A percentile compares a stretch with the other conserved stretches of the same genome.
Conservation (phyloP, 2,329 filamentous ascomycete genomes). For the Claviceps purpurea region DNA sequence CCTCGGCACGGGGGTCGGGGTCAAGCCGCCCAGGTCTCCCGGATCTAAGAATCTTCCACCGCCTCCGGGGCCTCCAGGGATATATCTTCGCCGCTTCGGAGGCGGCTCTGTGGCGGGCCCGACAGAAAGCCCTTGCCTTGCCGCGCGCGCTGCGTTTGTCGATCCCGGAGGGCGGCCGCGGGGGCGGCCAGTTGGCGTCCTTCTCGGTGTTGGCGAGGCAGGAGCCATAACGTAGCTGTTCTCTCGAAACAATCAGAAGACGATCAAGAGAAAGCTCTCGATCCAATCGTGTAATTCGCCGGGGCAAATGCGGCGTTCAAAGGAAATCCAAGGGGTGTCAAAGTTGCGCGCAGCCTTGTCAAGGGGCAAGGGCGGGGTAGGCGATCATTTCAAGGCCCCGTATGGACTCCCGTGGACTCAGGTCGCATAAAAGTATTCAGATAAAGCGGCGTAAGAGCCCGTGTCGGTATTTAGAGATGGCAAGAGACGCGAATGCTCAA, state of each 20-base stretch:
- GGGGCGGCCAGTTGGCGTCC: constrained; percentile 29
- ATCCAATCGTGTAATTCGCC: background rate
- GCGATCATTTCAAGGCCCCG: constrained; percentile 11
- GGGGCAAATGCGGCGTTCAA: background rate
- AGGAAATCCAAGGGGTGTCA: background rate
- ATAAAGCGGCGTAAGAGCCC: constrained; percentile 10
- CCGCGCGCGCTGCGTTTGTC: constrained; percentile 27
- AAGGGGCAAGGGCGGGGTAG: constrained; percentile 15
- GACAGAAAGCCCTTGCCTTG: constrained; percentile 21
- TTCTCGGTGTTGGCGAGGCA: constrained; percentile 25
- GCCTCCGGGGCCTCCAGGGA: constrained; percentile 75
- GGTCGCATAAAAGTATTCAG: constrained; percentile 10
- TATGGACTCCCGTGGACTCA: constrained; percentile 5
- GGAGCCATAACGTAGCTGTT: constrained; percentile 17
- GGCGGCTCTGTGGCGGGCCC: constrained; percentile 43
- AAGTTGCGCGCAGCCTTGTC: constrained; percentile 18
- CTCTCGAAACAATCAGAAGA: background rate
- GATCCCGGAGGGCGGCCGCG: constrained; percentile 33
- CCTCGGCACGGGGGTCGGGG: constrained; percentile 25
- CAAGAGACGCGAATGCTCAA: constrained; percentile 5
- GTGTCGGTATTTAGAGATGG: constrained; percentile 16
- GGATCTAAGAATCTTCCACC: constrained; percentile 74
- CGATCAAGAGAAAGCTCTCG: background rate
- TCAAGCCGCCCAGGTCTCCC: constrained; percentile 47
- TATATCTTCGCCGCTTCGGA: constrained; percentile 60